A percentile compares a stretch with the other conserved stretches of the same genome.
Evolutionary conservation across 2,329 filamentous ascomycete genomes (phyloP).

Genomic region (Pseudogymnoascus verrucosus): DNA sequence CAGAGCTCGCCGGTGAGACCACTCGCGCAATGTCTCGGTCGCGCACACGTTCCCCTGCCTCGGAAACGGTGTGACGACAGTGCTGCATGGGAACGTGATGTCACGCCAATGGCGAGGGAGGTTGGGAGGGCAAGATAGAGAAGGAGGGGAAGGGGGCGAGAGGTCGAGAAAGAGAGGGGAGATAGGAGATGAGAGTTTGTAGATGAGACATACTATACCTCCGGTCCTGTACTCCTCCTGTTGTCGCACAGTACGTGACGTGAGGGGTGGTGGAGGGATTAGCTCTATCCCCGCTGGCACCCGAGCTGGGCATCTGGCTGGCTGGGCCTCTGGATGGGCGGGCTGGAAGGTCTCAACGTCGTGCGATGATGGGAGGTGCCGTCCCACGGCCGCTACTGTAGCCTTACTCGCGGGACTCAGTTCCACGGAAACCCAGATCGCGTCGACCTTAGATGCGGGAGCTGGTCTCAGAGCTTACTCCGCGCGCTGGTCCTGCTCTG

Average conservation of each 20-base stretch:
- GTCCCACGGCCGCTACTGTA: neutral
- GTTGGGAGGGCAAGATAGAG: neutral
- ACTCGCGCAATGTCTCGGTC: neutral
- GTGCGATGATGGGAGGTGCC: neutral
- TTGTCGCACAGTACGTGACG: neutral
- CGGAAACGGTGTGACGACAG: neutral
- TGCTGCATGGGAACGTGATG: neutral
- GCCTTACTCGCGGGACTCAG: neutral
- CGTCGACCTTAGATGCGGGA: neutral
- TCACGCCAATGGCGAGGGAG: neutral
- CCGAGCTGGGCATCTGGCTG: neutral
- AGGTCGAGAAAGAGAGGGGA: neutral
- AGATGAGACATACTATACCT: neutral
- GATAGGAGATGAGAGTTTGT: neutral
- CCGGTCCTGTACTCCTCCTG: neutral
- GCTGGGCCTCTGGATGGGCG: neutral
- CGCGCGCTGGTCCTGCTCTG: neutral
- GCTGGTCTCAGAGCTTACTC: conserved; percentile 5
- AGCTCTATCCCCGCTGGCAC: neutral
- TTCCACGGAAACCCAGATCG: neutral
- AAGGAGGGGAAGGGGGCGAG: neutral
- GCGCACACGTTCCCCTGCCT: conserved; percentile 4
- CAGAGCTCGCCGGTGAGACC: neutral
- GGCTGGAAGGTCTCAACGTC: neutral
- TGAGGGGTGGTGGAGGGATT: neutral